Conservation (phyloP, 306 rosid genomes). For the Prinsepia uniflora region DNA sequence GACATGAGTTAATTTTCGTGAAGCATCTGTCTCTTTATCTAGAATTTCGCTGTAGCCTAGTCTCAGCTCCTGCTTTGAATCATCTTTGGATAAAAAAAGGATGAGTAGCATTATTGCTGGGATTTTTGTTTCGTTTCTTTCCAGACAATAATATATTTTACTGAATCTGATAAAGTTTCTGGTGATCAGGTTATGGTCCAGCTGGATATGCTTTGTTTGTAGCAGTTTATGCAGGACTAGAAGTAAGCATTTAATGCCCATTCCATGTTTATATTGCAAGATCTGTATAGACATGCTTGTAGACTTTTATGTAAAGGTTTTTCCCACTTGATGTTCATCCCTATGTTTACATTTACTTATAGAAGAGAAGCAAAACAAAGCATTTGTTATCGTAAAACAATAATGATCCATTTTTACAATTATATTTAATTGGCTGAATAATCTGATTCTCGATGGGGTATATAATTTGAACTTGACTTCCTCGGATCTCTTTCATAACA, state of each 20-base stretch:
- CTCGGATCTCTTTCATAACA: background rate
- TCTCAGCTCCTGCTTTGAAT: background rate
- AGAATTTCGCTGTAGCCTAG: background rate
- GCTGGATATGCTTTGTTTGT: slow-evolving; percentile 91
- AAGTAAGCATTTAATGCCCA: slow-evolving; percentile 42
- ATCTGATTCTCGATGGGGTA: background rate
- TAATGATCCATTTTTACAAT: background rate
- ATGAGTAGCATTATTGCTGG: background rate
- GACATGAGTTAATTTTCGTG: background rate
- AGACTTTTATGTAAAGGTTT: background rate
- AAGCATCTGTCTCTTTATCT: background rate
- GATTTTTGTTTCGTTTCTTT: background rate
- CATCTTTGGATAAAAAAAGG: background rate
- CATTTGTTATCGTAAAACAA: background rate
- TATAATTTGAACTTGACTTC: background rate
- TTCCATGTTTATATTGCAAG: slow-evolving; percentile 10
- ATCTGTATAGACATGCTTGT: background rate
- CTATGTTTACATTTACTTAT: background rate
- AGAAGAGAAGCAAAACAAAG: background rate
- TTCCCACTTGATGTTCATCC: background rate
- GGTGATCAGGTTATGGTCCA: slow-evolving; percentile 80
- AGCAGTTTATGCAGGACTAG: slow-evolving; percentile 94
- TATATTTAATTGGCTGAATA: background rate
- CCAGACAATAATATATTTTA: background rate
- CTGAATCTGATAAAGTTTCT: slow-evolving; percentile 18